Conservation (phyloP, 2,329 filamentous ascomycete species). For the Colletotrichum ledebouriae region DNA sequence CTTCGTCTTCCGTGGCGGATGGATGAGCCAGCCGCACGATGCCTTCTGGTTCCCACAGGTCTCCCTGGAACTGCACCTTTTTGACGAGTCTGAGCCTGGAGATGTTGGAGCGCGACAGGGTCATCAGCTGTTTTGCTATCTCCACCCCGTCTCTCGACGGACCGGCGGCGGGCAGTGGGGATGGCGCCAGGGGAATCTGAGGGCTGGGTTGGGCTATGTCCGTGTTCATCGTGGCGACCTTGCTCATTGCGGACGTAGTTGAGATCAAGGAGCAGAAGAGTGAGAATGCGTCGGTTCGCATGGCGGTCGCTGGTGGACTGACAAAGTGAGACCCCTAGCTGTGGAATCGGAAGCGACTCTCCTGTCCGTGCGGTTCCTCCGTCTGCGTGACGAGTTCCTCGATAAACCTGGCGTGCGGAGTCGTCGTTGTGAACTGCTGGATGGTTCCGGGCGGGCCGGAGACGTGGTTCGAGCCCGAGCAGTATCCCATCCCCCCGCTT, state of each 20-base stretch:
- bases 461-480: not conserved
- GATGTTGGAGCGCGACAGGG: constrained; percentile 50
- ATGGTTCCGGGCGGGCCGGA: not conserved
- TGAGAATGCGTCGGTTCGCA: not conserved
- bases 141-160: constrained; percentile 51
- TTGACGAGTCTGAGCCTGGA: constrained; percentile 56
- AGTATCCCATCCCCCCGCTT: constrained; percentile 1
- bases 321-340: too few relatives aligned
- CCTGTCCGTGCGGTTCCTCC: too few relatives aligned
- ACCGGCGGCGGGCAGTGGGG: constrained; percentile 53
- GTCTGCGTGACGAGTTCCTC: too few relatives aligned
- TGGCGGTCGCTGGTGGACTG: too few relatives aligned
- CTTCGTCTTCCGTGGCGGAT: constrained; percentile 40
- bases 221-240: constrained; percentile 15
- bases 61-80: constrained; percentile 58
- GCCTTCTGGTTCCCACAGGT: constrained; percentile 64
- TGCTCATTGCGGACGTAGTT: not conserved
- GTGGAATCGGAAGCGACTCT: too few relatives aligned
- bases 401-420: not conserved
- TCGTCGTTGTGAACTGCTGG: not conserved
- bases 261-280: not conserved
- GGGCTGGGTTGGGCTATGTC: constrained; percentile 53
- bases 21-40: constrained; percentile 54
- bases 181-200: constrained; percentile 49
- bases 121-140: constrained; percentile 54